These are phyloP conservation scores for Laetiporus sulphureus DNA, from an alignment of 1,284 basidiomycete genomes.

Conservation along the genomic window DNA sequence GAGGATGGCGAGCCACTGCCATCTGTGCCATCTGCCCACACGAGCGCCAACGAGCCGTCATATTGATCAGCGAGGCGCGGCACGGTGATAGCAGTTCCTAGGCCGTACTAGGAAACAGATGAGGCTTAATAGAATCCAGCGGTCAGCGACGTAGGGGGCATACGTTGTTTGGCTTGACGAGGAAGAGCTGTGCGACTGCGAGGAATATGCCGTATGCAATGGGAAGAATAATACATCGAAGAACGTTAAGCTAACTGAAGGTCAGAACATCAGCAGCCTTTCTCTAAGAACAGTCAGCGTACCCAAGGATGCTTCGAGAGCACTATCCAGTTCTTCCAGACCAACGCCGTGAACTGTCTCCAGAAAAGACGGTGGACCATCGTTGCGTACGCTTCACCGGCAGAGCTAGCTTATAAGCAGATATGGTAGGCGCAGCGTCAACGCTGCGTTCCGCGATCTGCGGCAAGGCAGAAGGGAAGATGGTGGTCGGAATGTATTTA, in stretches of 20 bases:
- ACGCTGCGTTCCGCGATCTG: not conserved
- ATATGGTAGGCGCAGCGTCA: too few relatives aligned
- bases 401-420: too few relatives aligned
- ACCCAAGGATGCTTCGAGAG: slow-evolving; percentile 59
- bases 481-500: too few relatives aligned
- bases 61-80: slow-evolving; percentile 42
- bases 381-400: slow-evolving; percentile 13
- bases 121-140: too few relatives aligned
- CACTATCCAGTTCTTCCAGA: slow-evolving; percentile 74
- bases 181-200: slow-evolving; percentile 53
- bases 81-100: slow-evolving; percentile 51
- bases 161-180: slow-evolving; percentile 50
- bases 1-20: slow-evolving; percentile 44
- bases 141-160: slow-evolving; percentile 18
- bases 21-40: slow-evolving; percentile 61
- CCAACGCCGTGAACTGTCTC: slow-evolving; percentile 56
- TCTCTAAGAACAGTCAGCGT: slow-evolving; percentile 27
- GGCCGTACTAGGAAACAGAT: slow-evolving; percentile 44
- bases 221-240: slow-evolving; percentile 64
- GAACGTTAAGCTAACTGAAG: slow-evolving; percentile 49
- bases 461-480: not conserved
- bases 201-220: slow-evolving; percentile 67
- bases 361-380: slow-evolving; percentile 42
- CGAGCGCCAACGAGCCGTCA: slow-evolving; percentile 43
- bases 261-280: not conserved